A percentile compares a stretch with the other conserved stretches of the same genome.
These are phyloP conservation scores for Claviceps purpurea DNA, from an alignment of 2,329 filamentous ascomycete genomes.

Conservation along the genomic window DNA sequence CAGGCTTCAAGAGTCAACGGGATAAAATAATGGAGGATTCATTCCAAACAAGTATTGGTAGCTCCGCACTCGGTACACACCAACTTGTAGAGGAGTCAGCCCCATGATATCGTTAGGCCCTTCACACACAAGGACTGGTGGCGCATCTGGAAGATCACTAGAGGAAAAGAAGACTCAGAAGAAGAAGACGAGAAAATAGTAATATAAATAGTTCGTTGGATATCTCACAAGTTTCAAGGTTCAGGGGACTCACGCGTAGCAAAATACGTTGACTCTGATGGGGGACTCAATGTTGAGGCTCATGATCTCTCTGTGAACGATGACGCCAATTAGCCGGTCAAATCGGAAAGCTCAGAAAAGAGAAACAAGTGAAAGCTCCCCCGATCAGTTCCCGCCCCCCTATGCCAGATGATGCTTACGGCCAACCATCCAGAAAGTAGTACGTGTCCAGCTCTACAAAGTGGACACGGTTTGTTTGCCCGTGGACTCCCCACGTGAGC, in stretches of 20 bases:
- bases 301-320: neutral
- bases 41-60: no score
- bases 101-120: no score
- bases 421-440: conserved; percentile 3
- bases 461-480: conserved; percentile 4
- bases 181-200: neutral
- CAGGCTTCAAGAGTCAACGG: no score
- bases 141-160: no score
- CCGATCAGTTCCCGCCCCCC: neutral
- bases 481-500: conserved; percentile 7
- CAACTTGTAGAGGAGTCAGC: no score
- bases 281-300: neutral
- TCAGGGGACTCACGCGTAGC: neutral
- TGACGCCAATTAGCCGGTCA: neutral
- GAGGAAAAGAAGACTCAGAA: no score
- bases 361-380: neutral
- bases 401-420: neutral
- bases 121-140: no score
- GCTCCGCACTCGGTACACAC: no score
- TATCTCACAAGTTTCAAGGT: neutral
- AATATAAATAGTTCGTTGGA: neutral
- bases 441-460: conserved; percentile 1
- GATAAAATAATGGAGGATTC: no score
- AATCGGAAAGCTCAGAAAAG: neutral
- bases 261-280: neutral